phyloP scores from a whole-genome alignment of 768 basidiomycete species.

The Serendipita sp. region DNA sequence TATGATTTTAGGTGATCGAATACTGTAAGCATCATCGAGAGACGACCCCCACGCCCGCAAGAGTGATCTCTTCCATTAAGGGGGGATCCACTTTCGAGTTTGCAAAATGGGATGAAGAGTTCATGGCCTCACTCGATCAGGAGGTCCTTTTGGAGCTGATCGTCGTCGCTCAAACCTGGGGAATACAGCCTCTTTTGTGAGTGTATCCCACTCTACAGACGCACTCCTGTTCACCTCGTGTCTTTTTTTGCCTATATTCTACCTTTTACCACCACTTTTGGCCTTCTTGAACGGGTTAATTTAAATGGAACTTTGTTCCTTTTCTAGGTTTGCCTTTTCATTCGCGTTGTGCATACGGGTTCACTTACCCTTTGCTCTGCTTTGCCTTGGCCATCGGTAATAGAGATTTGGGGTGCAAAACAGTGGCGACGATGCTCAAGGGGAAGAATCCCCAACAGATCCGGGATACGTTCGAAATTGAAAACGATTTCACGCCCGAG shows the following conservation, averaged over 20 bases:
- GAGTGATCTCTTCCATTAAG: constrained; percentile 17
- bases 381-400: no score
- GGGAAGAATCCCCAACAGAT: constrained; percentile 6
- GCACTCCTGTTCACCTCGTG: no score
- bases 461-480: constrained; percentile 6
- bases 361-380: no score
- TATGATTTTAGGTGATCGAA: constrained; percentile 19
- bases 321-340: no score
- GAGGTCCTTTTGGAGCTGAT: constrained; percentile 27
- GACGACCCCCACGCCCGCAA: constrained; percentile 21
- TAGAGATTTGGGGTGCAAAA: constrained; percentile 7
- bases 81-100: constrained; percentile 21
- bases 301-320: no score
- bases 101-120: constrained; percentile 24
- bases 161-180: constrained; percentile 25
- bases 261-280: no score
- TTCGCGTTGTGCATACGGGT: no score
- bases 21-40: constrained; percentile 26
- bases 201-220: constrained; percentile 3
- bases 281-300: no score
- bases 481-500: constrained; percentile 9
- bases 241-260: no score
- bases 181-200: constrained; percentile 25
- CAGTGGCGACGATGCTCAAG: constrained; percentile 8
- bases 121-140: constrained; percentile 21